Evolutionary conservation across 1,284 basidiomycete species (phyloP), one percentile per base, ranked within the genome.

Genomic region (Rhodotorula mucilaginosa): DNA sequence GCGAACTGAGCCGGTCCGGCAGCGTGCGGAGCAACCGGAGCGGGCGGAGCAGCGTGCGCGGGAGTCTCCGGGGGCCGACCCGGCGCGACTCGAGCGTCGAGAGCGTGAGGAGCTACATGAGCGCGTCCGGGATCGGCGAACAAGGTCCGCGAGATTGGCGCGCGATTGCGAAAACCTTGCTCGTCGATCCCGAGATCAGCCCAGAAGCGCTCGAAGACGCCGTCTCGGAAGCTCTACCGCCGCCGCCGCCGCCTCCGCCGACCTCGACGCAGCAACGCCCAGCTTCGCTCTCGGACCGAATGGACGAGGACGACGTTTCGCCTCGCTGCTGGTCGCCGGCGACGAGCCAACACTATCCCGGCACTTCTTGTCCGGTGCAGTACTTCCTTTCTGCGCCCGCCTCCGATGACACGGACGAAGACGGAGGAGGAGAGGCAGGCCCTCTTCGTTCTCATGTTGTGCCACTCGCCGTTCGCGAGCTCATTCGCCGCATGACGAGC

Each of bases 401-500:
- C 3, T 13, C 16, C 26, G 39, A 19, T 15, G 5, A 16, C 48
- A 15, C 18, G 7, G 39, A 54, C 39, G 23, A 26, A 49, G 51
- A 21, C 49, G 5, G 31, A 5, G 48, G 19, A 16, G 47, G 29
- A 10, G 48, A 61, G 18, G 19, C 31, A 16, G 19, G 2, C n/a
- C 12, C 10, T 13, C 58, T 66, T 29, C 59, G 54, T 3, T 34
- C 52, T 26, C 63, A 69, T 23, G 51, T 74, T 34, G 74, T 75
- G 3, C 72, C 71, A 15, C 31, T 58, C 39, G 72, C 65, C 44
- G 56, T 73, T 15, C 58, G 72, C 21, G 62, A 60, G n/a, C 31
- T 75, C 18, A 23, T 75, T 5, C 34, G 52, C 39, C 47, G 31
- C 34, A 73, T 75, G 72, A 65, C 72, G 29, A 62, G 60, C 26